Conservation (phyloP, 2,329 filamentous ascomycete genomes). For the Aspergillus flavus region DNA sequence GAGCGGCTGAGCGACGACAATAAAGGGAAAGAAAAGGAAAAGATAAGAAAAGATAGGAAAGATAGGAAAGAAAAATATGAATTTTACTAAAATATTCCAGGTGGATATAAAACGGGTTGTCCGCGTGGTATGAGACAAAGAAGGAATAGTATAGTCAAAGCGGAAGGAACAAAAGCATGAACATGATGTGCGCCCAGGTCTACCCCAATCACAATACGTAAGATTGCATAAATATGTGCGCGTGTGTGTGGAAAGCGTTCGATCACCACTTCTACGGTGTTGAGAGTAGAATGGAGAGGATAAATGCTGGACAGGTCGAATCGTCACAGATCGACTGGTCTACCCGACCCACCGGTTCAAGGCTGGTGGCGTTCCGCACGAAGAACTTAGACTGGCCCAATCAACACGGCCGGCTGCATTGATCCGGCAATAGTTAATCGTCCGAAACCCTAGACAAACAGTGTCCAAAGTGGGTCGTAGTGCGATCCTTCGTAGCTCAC, state of each 20-base stretch:
- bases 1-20: neutral
- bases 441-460: neutral
- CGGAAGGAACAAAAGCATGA: neutral
- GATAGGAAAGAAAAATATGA: neutral
- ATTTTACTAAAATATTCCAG: neutral
- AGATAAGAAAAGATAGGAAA: neutral
- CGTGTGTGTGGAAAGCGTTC: neutral
- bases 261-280: neutral
- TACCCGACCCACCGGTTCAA: neutral
- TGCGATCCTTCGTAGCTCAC: neutral
- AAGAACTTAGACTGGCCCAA: neutral
- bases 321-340: constrained; percentile 2
- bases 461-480: neutral
- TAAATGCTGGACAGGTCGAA: neutral
- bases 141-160: neutral
- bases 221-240: neutral
- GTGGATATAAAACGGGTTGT: neutral
- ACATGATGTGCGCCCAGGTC: neutral
- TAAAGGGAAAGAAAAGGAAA: neutral
- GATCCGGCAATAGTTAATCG: neutral
- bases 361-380: neutral
- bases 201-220: neutral
- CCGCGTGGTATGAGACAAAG: neutral
- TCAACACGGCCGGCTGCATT: neutral
- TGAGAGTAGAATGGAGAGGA: neutral